These are phyloP conservation scores for Nannochloropsis salina DNA, from an alignment of 108 stramenopile genomes.

Conservation along the genomic window DNA sequence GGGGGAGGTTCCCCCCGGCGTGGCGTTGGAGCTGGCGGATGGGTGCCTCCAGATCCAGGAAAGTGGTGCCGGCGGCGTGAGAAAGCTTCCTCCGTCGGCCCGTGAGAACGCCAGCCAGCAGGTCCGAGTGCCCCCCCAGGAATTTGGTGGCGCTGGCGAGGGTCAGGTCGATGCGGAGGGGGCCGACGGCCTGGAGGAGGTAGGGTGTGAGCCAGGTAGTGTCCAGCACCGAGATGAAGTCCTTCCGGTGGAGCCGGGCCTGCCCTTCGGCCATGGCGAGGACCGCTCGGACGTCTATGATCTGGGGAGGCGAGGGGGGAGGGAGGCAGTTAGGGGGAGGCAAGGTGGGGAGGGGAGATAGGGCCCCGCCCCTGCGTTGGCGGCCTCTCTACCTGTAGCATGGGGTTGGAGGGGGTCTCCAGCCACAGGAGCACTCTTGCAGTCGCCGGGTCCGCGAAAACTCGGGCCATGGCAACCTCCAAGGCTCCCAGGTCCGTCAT, in stretches of 20 bases:
- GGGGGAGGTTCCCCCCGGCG: background rate
- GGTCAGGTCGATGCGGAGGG: conserved; percentile 65
- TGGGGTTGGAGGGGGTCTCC: conserved; percentile 82
- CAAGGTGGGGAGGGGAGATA: background rate
- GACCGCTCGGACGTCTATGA: background rate
- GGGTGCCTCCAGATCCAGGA: background rate
- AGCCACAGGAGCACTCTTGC: conserved; percentile 85
- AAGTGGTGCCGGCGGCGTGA: background rate
- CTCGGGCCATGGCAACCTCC: background rate
- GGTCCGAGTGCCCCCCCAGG: conserved; percentile 80
- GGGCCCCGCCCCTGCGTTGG: background rate
- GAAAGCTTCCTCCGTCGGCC: conserved; percentile 68
- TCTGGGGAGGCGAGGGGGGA: background rate
- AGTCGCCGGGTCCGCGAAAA: conserved; percentile 68
- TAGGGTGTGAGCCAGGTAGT: conserved; percentile 73
- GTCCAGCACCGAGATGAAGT: conserved; percentile 69
- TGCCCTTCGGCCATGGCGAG: conserved; percentile 27
- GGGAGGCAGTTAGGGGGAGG: background rate
- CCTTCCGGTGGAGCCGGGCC: conserved; percentile 37
- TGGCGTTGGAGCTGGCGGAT: background rate
- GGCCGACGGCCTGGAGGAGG: conserved; percentile 62
- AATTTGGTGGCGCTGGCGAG: conserved; percentile 80
- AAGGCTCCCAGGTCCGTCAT: background rate
- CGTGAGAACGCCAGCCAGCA: conserved; percentile 65
- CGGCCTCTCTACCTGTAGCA: conserved; percentile 56